Evolutionary conservation across 495 filamentous ascomycete genomes (phyloP).

Genomic region (Opeltia flavorubescens): DNA sequence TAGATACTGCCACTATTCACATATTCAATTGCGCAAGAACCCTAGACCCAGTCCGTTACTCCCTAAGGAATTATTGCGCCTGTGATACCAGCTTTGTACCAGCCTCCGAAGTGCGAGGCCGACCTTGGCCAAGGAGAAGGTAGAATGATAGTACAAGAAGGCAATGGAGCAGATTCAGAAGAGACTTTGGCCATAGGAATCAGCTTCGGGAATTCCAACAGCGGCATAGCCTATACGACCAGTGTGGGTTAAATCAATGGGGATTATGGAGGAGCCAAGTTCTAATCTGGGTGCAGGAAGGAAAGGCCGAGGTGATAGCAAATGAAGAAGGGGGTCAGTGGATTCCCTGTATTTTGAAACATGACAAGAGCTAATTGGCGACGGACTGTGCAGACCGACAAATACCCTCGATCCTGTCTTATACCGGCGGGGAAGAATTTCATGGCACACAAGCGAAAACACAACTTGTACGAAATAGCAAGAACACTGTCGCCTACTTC

Average conservation of each 20-base stretch:
- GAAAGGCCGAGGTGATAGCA: constrained; percentile 93
- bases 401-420: constrained; percentile 88
- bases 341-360: constrained; percentile 4
- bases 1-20: no score
- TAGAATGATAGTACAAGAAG: constrained; percentile 40
- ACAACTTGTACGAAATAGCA: constrained; percentile 78
- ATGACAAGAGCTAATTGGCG: constrained; percentile 7
- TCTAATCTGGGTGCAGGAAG: constrained; percentile 40
- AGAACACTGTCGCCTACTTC: constrained; percentile 91
- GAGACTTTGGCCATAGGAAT: constrained; percentile 80
- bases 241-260: constrained; percentile 25
- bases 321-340: constrained; percentile 91
- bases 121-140: background rate
- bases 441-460: constrained; percentile 90
- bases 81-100: no score
- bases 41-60: no score
- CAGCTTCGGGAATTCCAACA: constrained; percentile 95
- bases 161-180: constrained; percentile 27
- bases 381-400: constrained; percentile 58
- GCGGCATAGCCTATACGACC: constrained; percentile 83
- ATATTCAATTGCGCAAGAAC: no score
- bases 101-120: no score
- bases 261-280: background rate
- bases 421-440: constrained; percentile 89
- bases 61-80: background rate